These are phyloP conservation scores for Oryza meyeriana DNA, from an alignment of 176 grass and related monocot species.

Conservation along the genomic window DNA sequence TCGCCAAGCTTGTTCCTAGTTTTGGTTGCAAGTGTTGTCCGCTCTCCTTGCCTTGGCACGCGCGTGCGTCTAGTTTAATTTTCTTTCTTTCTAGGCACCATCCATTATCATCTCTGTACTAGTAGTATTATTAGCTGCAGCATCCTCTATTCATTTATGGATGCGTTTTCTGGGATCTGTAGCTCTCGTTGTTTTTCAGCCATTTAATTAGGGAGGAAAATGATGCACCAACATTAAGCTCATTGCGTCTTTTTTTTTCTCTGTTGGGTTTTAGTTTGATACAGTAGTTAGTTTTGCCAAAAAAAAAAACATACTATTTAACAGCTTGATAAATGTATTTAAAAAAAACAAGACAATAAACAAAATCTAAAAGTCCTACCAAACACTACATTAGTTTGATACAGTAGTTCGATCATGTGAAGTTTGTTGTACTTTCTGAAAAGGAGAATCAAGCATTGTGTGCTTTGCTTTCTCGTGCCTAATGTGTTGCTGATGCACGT, in stretches of 20 bases:
- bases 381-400: too few relatives aligned
- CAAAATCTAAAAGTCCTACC: too few relatives aligned
- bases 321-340: too few relatives aligned
- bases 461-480: not conserved
- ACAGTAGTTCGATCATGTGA: not conserved
- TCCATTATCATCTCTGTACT: not conserved
- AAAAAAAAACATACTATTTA: too few relatives aligned
- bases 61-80: not conserved
- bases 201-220: too few relatives aligned
- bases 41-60: not conserved
- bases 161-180: not conserved
- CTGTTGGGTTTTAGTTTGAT: too few relatives aligned
- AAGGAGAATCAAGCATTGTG: not conserved
- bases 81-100: not conserved
- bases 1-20: not conserved
- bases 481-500: not conserved
- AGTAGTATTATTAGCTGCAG: too few relatives aligned
- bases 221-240: too few relatives aligned
- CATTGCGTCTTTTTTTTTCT: too few relatives aligned
- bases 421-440: not conserved
- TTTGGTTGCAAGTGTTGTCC: conserved; percentile 6
- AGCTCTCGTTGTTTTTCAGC: not conserved
- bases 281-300: too few relatives aligned
- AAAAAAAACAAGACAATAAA: too few relatives aligned
- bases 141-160: not conserved